Percentiles rank a stretch among this genome's conserved stretches.
Evolutionary conservation across 1,284 basidiomycete genomes (phyloP).

Genomic region (Cystobasidium pallidum): DNA sequence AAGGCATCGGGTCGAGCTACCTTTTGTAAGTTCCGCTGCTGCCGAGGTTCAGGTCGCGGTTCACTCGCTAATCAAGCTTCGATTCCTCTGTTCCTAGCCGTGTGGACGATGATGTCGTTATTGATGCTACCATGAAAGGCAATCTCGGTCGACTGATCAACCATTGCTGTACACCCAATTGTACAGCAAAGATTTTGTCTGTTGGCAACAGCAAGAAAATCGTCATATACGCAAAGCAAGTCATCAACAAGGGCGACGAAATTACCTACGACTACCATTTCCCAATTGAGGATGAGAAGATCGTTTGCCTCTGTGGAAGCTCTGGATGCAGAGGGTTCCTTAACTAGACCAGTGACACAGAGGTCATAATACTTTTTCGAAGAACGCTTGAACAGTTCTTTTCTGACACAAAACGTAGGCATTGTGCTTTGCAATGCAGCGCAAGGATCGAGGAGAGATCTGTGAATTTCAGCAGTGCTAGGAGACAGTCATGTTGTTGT

Average conservation of each 20-base stretch:
- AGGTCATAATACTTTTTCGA: too few species aligned
- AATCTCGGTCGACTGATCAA: slow-evolving; percentile 80
- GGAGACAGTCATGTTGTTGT: slow-evolving; percentile 18
- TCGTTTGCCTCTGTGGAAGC: slow-evolving; percentile 59
- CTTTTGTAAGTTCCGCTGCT: slow-evolving; percentile 66
- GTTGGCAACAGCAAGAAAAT: slow-evolving; percentile 99
- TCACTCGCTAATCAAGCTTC: slow-evolving; percentile 58
- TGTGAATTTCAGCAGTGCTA: too few species aligned
- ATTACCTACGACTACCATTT: slow-evolving; percentile 95
- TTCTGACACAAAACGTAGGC: too few species aligned
- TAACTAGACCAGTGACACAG: slow-evolving; percentile 39
- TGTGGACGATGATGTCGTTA: slow-evolving; percentile 59
- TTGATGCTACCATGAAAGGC: slow-evolving; percentile 45
- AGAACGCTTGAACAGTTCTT: too few species aligned
- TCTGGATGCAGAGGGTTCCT: slow-evolving; percentile 54
- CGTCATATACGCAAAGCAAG: slow-evolving; percentile 95
- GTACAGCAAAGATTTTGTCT: slow-evolving; percentile 97
- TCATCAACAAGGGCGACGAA: slow-evolving; percentile 90
- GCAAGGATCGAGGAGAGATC: too few species aligned
- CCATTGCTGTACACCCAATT: slow-evolving; percentile 97
- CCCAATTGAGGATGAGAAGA: slow-evolving; percentile 81
- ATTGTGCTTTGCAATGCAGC: too few species aligned
- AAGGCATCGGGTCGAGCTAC: slow-evolving; percentile 93
- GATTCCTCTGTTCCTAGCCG: slow-evolving; percentile 46
- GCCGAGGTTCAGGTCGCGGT: slow-evolving; percentile 70